Evolutionary conservation across 148 eudicot genomes (phyloP).

Genomic region (Tetragonia tetragonoides): DNA sequence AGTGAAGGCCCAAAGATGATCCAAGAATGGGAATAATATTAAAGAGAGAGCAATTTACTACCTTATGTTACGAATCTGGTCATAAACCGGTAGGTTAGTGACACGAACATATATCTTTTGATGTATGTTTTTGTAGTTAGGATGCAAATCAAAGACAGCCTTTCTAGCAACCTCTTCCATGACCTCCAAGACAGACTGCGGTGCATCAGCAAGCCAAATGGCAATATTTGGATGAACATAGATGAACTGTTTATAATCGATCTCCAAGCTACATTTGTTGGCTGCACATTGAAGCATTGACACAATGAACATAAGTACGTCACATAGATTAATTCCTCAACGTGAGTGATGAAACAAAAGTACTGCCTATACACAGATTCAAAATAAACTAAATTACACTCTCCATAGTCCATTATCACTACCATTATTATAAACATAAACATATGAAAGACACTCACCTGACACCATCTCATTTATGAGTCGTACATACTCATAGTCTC

Average conservation of each 20-base stretch:
- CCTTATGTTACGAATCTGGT: conserved; percentile 96
- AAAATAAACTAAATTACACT: background rate
- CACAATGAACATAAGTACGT: background rate
- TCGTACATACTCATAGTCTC: conserved; percentile 61
- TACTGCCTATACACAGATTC: background rate
- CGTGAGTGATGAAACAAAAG: background rate
- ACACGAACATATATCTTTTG: conserved; percentile 82
- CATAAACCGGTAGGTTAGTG: conserved; percentile 88
- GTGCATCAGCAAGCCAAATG: conserved; percentile 98
- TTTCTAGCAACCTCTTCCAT: conserved; percentile 95
- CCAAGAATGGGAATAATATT: background rate
- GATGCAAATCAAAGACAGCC: conserved; percentile 79
- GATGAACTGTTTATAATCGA: conserved; percentile 87
- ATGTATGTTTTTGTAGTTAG: conserved; percentile 83
- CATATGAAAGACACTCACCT: conserved; percentile 35
- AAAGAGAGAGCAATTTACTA: conserved; percentile 15
- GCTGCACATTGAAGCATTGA: conserved; percentile 45
- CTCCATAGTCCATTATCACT: background rate
- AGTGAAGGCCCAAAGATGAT: conserved; percentile 4
- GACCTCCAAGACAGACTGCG: conserved; percentile 93
- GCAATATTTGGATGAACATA: conserved; percentile 87
- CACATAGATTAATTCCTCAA: background rate
- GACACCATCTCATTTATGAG: conserved; percentile 94
- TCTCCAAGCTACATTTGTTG: conserved; percentile 93
- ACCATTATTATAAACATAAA: background rate